Base-by-base conservation (phyloP, 1,284 basidiomycete species). In the Ceratorhiza oryzae-sativae region DNA sequence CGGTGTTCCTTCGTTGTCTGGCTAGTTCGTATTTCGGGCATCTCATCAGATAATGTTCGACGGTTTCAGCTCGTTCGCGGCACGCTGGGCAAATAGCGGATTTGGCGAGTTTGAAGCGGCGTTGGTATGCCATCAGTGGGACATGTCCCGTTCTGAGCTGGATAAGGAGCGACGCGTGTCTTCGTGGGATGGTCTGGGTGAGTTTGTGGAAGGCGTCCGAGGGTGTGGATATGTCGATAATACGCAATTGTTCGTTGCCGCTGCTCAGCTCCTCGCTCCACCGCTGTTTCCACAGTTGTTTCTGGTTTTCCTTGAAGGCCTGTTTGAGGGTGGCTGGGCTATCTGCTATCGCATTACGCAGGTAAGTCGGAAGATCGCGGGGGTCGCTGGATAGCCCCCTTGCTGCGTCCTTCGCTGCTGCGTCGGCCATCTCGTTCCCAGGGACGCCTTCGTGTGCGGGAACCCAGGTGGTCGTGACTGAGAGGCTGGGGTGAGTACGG, bases 381-480 rank as follows among this genome's bases (percentile, higher is more conserved):
- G 71, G 34, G 10, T 62, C 18, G 27, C 36, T 60, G 51, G 48
- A 71, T 1, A 53, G 23, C 25, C 46, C 56, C 36, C 39, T 73
- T 18, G 68, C 67, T 10, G 55, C 56, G 5, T 53, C 56, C 39
- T 48, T 46, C 4, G 73, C 72, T 6, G 15, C 45, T 13, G 32
- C 39, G 72, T 74, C 73, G 20, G 73, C 63, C 12, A 51, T 13
- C 42, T 73, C 65, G 49, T 74, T 74, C 1, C 73, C 72, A 2
- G 65, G 42, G 13, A 71, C 49, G 12, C 60, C 72, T 49, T 36
- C 45, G 36, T 73, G 73, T 4, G 68, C 74, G 18, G 74, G 73
- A 1, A 74, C 45, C 74, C 74, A 75, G 3, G n/a, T 49, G 9
- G 46, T 65, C 30, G 27, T 25, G 18, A 65, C 49, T 15, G 27